Conservation (phyloP, 306 rosid species). For the Begonia loranthoides region DNA sequence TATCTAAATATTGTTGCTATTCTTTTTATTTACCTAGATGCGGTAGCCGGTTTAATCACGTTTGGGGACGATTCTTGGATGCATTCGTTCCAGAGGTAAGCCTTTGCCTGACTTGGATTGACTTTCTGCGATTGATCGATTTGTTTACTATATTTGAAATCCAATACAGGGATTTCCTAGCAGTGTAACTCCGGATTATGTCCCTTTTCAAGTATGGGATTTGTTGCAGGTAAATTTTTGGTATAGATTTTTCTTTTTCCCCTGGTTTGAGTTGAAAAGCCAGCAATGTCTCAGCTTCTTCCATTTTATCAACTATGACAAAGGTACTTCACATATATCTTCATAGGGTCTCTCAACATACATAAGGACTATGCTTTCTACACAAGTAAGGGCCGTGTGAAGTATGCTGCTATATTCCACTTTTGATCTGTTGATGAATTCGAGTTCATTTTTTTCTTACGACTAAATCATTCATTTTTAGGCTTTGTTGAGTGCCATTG, state of each 20-base stretch:
- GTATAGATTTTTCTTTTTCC: too few species aligned
- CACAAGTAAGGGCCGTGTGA: constrained; percentile 46
- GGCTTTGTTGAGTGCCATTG: constrained; percentile 93
- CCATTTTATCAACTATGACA: not conserved
- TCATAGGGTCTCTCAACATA: constrained; percentile 84
- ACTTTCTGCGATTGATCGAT: not conserved
- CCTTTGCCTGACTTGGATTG: constrained; percentile 3
- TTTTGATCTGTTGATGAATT: not conserved
- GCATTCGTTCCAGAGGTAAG: constrained; percentile 96
- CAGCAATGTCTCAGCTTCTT: too few species aligned
- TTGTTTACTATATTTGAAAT: too few species aligned
- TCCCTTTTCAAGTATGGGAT: constrained; percentile 94
- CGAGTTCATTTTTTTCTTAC: not conserved
- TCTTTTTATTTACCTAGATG: constrained; percentile 29
- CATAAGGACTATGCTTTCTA: constrained; percentile 92
- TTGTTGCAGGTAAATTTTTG: constrained; percentile 51
- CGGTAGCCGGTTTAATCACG: constrained; percentile 45
- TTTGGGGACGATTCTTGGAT: constrained; percentile 62
- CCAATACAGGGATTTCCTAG: constrained; percentile 72
- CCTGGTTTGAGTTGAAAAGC: not conserved
- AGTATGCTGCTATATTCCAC: not conserved
- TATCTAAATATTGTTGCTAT: not conserved
- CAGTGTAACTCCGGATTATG: constrained; percentile 91
- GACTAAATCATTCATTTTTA: constrained; percentile 14
- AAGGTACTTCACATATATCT: not conserved